Conservation (phyloP, 2,329 filamentous ascomycete species). For the Botryotinia calthae region DNA sequence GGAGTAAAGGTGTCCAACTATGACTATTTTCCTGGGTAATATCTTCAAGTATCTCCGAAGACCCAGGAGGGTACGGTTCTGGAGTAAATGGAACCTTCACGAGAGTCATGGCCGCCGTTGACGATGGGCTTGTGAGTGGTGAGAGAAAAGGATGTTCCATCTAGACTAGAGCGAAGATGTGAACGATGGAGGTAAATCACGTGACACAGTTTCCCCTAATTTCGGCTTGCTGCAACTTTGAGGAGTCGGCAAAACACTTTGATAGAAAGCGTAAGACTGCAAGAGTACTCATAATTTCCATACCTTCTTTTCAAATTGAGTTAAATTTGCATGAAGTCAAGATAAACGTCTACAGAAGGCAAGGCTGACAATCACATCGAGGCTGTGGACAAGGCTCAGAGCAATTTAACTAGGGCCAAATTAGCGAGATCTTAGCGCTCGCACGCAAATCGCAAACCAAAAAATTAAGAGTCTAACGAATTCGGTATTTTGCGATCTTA, state of each 20-base stretch:
- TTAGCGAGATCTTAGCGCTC: conserved; percentile 21
- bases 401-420: conserved; percentile 12
- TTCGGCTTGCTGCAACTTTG: neutral
- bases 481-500: conserved; percentile 25
- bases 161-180: neutral
- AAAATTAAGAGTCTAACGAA: conserved; percentile 21
- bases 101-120: conserved; percentile 20
- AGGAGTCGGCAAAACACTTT: no score
- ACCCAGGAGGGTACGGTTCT: conserved; percentile 35
- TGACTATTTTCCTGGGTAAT: conserved; percentile 32
- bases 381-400: neutral
- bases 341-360: neutral
- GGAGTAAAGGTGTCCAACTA: conserved; percentile 54
- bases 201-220: accelerated
- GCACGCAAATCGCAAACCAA: conserved; percentile 17
- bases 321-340: neutral
- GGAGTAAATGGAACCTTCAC: conserved; percentile 21
- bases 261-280: no score
- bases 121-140: neutral
- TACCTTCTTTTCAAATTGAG: neutral
- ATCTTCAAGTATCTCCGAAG: conserved; percentile 41
- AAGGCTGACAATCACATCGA: conserved; percentile 13
- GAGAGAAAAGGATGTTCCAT: neutral
- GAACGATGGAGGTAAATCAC: neutral
- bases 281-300: accelerated